Percentiles rank a stretch among this genome's conserved stretches.
These are phyloP conservation scores for Chytriomyces confervae DNA, from an alignment of 192 early-diverging fungal species.

Conservation along the genomic window DNA sequence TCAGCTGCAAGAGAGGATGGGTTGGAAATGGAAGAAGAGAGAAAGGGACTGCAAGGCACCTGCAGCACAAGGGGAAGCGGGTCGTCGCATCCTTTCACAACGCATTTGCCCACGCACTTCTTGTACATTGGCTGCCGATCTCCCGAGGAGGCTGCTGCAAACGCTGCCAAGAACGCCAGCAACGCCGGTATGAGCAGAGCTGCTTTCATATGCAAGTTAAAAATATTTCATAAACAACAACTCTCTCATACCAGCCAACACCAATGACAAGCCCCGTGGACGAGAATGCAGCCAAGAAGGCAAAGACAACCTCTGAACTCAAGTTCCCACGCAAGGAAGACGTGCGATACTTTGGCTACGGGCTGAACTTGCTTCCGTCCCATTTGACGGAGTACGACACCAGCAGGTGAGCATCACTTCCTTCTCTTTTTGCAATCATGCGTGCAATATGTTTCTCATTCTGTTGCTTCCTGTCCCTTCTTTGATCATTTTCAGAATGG, in stretches of 20 bases:
- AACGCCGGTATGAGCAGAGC: too few relatives aligned
- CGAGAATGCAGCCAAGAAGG: too few relatives aligned
- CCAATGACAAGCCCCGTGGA: too few relatives aligned
- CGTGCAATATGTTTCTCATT: not conserved
- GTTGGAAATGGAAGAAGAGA: too few relatives aligned
- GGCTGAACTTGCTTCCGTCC: constrained; percentile 74
- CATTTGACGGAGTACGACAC: constrained; percentile 74
- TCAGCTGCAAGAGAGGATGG: constrained; percentile 51
- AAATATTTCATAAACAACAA: too few relatives aligned
- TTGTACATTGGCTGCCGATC: constrained; percentile 66
- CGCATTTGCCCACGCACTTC: constrained; percentile 61
- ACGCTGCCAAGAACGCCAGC: not conserved
- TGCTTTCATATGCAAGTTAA: too few relatives aligned
- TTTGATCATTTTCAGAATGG: constrained; percentile 68
- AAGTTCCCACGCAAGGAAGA: constrained; percentile 55
- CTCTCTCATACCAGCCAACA: too few relatives aligned
- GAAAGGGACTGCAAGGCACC: too few relatives aligned
- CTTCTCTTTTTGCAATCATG: not conserved
- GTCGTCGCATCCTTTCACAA: constrained; percentile 38
- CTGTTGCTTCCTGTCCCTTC: not conserved
- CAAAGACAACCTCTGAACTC: too few relatives aligned
- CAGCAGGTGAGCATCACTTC: constrained; percentile 56
- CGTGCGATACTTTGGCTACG: constrained; percentile 73
- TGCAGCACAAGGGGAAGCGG: constrained; percentile 49
- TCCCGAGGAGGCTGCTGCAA: constrained; percentile 62